Percentiles rank a stretch among this genome's conserved stretches.
Conservation (phyloP, 768 basidiomycete genomes). For the Pholiota molesta region DNA sequence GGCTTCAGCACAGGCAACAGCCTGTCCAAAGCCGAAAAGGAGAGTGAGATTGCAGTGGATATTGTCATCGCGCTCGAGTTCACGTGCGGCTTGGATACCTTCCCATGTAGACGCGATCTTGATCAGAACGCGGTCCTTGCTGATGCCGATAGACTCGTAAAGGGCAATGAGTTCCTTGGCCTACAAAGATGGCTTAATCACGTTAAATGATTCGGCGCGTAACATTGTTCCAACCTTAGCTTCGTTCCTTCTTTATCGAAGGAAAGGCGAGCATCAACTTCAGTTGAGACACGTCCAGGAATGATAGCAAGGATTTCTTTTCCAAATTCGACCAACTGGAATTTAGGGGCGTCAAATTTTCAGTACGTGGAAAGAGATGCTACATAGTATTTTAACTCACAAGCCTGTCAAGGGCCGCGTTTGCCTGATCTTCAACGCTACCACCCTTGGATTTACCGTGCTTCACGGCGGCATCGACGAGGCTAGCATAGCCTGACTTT, state of each 20-base stretch:
- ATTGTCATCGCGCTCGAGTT: slow-evolving; percentile 88
- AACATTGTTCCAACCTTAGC: slow-evolving; percentile 57
- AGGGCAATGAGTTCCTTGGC: slow-evolving; percentile 89
- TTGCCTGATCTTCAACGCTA: slow-evolving; percentile 71
- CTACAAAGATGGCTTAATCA: slow-evolving; percentile 32
- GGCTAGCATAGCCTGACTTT: slow-evolving; percentile 81
- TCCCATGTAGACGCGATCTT: slow-evolving; percentile 99
- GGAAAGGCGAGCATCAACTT: slow-evolving; percentile 97
- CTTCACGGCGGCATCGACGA: slow-evolving; percentile 76
- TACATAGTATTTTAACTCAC: slow-evolving; percentile 44
- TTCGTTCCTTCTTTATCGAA: slow-evolving; percentile 95
- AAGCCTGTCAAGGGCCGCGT: slow-evolving; percentile 86
- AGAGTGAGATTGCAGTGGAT: slow-evolving; percentile 99
- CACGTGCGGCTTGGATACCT: slow-evolving; percentile 98
- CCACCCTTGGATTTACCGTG: slow-evolving; percentile 84
- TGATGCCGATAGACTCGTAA: slow-evolving; percentile 92
- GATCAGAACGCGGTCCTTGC: slow-evolving; percentile 94
- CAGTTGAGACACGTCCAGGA: slow-evolving; percentile 98
- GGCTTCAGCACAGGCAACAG: slow-evolving; percentile 98
- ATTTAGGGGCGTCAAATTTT: not conserved
- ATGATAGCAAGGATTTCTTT: slow-evolving; percentile 94
- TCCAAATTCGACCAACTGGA: slow-evolving; percentile 95
- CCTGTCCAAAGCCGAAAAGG: slow-evolving; percentile 97
- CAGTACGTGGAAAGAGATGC: not conserved
- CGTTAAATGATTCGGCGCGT: not conserved